Base-by-base conservation (phyloP, 2,329 filamentous ascomycete species). In the Aspergillus proliferans region DNA sequence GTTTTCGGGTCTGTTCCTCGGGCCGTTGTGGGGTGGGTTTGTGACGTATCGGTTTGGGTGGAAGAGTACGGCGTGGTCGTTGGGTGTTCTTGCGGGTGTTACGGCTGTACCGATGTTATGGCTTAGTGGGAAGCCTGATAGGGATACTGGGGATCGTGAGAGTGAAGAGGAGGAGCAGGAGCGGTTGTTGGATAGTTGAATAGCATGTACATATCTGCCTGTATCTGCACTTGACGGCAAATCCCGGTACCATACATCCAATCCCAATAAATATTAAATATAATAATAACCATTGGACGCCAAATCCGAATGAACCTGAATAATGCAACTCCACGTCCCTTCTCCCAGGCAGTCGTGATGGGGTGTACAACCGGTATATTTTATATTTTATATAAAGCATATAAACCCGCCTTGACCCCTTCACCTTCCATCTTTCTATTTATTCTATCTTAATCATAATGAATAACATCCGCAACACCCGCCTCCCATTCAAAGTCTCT, bases 1-100 rank as follows among this genome's bases (percentile, higher is more conserved):
- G 62, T 79, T 77, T 51, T 66, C 71, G 0, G 83, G 84, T 0
- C 65, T 85, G 46, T 78, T 81, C 0, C 47, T 84, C 5, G 84
- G 84, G 0, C 83, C 83, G 0, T 60, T 84, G 12, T 62, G 81
- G 45, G 77, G 76, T 6, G 82, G 82, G 1, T 58, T 69, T 44
- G 56, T 68, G 14, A 59, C 64, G 51, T 60, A 59, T 51, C 48
- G 56, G 28, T 63, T 59, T 45, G 64, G 66, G 24, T 71, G 67
- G 68, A 51, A 52, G 19, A 51, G 51, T 15, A 64, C 67, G 62
- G 52, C 57, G 8, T 55, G 50, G 47, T 58, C 58, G 18, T 49
- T 69, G 50, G 67, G 60, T 1, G 47, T 62, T 34, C 48, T 68
- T 47, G 56, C 55, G 22, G 58, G 52, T n/a, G 39, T 55, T 21